A percentile compares a stretch with the other conserved stretches of the same genome.
Evolutionary conservation across 2,329 filamentous ascomycete genomes (phyloP).

Genomic region (Exophiala aquamarina): DNA sequence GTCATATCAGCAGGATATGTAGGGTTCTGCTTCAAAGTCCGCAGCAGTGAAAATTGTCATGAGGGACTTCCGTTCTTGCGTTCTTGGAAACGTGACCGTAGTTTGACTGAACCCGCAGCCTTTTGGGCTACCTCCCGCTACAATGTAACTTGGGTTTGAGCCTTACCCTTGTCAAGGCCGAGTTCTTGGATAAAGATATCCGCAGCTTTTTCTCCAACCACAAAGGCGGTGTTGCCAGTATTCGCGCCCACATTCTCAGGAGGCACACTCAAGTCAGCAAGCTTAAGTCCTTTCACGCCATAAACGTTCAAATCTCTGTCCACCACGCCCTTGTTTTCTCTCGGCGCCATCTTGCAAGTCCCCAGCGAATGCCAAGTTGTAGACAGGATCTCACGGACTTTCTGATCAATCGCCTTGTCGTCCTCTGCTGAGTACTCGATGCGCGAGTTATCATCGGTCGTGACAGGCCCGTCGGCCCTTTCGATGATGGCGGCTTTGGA

Average conservation of each 20-base stretch:
- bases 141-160: too few species aligned
- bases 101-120: too few species aligned
- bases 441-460: slow-evolving; percentile 33
- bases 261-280: slow-evolving; percentile 29
- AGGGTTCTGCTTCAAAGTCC: too few species aligned
- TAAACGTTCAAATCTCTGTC: slow-evolving; percentile 44
- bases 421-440: slow-evolving; percentile 52
- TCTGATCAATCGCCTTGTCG: slow-evolving; percentile 45
- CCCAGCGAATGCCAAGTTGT: slow-evolving; percentile 25
- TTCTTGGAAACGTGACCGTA: too few species aligned
- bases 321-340: slow-evolving; percentile 44
- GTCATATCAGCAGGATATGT: too few species aligned
- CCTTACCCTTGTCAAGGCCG: slow-evolving; percentile 10
- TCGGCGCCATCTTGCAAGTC: slow-evolving; percentile 48
- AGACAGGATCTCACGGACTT: slow-evolving; percentile 15
- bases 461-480: slow-evolving; percentile 23
- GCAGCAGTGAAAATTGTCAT: too few species aligned
- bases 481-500: slow-evolving; percentile 44
- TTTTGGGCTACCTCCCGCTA: too few species aligned
- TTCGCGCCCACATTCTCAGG: slow-evolving; percentile 43
- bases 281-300: slow-evolving; percentile 42
- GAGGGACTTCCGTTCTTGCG: too few species aligned
- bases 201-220: slow-evolving; percentile 46
- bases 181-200: slow-evolving; percentile 35
- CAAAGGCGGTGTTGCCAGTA: slow-evolving; percentile 47